Conservation (phyloP, 371 early-diverging fungal genomes). For the Mortierella sp. region DNA sequence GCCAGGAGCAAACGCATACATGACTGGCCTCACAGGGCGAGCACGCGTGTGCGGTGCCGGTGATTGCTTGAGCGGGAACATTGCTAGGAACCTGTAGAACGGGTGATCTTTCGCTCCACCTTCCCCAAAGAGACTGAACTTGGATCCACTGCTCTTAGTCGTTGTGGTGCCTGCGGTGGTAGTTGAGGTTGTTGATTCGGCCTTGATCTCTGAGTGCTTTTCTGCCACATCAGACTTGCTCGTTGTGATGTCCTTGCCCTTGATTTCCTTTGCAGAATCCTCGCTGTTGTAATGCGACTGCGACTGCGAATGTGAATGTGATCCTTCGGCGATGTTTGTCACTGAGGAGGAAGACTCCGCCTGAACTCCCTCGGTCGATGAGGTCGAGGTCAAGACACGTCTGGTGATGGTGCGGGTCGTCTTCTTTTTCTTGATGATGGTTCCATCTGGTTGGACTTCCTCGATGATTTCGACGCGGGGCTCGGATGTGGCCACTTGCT, state of each 20-base stretch:
- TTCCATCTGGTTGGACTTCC: conserved; percentile 38
- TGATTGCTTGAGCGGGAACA: conserved; percentile 43
- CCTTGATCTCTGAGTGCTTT: not conserved
- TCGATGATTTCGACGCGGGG: conserved; percentile 32
- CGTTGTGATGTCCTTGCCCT: not conserved
- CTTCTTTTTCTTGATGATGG: conserved; percentile 32
- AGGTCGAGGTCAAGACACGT: conserved; percentile 20
- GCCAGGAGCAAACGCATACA: conserved; percentile 47
- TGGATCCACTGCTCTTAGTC: conserved; percentile 5
- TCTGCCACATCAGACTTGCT: not conserved
- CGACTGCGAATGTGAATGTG: not conserved
- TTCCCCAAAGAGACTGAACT: conserved; percentile 22
- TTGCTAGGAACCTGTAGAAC: conserved; percentile 37
- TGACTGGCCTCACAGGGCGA: conserved; percentile 27
- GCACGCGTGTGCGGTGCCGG: conserved; percentile 43
- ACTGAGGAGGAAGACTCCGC: conserved; percentile 3
- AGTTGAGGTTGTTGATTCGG: not conserved
- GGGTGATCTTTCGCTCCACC: conserved; percentile 28
- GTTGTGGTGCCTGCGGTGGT: not conserved
- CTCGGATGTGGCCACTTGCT: conserved; percentile 27
- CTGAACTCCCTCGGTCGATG: conserved; percentile 12
- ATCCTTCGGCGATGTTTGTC: not conserved
- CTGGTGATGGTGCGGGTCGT: conserved; percentile 42
- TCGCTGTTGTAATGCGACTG: not conserved
- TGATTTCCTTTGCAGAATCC: not conserved